phyloP scores from a whole-genome alignment of 2,329 filamentous ascomycete species.

The Sordariomycetes sp. region DNA sequence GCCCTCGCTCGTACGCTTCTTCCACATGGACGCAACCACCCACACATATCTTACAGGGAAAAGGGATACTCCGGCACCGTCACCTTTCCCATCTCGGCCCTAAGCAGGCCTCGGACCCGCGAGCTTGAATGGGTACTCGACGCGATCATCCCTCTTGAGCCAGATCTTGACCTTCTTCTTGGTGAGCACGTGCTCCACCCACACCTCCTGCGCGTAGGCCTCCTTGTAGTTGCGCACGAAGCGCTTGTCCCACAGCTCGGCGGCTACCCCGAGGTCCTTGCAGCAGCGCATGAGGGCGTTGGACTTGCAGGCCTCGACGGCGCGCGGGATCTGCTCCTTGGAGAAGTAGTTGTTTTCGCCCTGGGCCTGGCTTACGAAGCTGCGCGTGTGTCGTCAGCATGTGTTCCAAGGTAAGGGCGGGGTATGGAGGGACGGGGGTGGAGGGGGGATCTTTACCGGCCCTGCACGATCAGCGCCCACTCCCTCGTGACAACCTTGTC shows the following conservation, averaged over 20 bases:
- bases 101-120: neutral
- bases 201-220: conserved; percentile 61
- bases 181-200: conserved; percentile 75
- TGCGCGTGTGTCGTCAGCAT: conserved; percentile 20
- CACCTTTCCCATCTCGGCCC: neutral
- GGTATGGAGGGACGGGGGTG: neutral
- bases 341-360: conserved; percentile 93
- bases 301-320: conserved; percentile 92
- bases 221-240: conserved; percentile 78
- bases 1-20: neutral
- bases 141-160: conserved; percentile 61
- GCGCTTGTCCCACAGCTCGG: conserved; percentile 90
- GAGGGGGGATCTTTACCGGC: conserved; percentile 45
- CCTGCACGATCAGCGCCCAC: conserved; percentile 81
- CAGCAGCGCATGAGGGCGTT: conserved; percentile 97
- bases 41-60: no score
- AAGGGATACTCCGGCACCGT: neutral
- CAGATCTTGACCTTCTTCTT: conserved; percentile 88
- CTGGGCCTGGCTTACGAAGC: conserved; percentile 81
- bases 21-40: neutral
- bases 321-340: conserved; percentile 80
- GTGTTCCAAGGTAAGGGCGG: neutral
- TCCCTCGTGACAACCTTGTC: conserved; percentile 72
- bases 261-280: conserved; percentile 91
- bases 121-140: conserved; percentile 46